Conservation (phyloP, 805 yeast genomes). For the Pichia insulana region DNA sequence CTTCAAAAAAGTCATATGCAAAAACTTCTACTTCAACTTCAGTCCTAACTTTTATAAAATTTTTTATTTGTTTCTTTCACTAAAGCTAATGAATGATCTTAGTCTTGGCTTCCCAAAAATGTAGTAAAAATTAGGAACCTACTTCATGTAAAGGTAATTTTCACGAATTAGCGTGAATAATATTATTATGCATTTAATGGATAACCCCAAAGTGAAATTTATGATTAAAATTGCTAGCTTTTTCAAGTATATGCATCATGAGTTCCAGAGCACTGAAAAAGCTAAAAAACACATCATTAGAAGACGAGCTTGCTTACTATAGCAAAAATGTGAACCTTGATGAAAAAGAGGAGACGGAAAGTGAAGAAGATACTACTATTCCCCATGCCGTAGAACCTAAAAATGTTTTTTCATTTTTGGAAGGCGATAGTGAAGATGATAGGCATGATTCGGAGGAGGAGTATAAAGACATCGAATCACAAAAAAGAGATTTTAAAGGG, state of each 20-base stretch:
- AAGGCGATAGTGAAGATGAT: conserved; percentile 19
- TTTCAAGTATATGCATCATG: conserved; percentile 25
- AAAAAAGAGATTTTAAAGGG: not conserved
- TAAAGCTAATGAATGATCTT: too few species aligned
- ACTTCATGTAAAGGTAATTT: too few species aligned
- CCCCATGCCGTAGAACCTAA: not conserved
- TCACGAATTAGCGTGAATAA: too few species aligned
- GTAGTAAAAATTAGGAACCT: too few species aligned
- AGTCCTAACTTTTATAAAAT: too few species aligned
- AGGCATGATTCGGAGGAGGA: not conserved
- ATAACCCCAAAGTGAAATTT: too few species aligned
- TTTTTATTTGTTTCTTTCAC: too few species aligned
- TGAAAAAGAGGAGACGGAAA: conserved; percentile 12
- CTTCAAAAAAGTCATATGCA: too few species aligned
- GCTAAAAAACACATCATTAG: conserved; percentile 29
- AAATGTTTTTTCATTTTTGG: conserved; percentile 39
- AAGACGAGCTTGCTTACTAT: conserved; percentile 19
- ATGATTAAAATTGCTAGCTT: too few species aligned
- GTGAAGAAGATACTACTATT: conserved; percentile 16
- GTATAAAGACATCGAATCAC: not conserved
- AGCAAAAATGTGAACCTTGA: not conserved
- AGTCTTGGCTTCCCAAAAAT: too few species aligned
- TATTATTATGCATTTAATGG: too few species aligned
- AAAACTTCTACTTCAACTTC: too few species aligned
- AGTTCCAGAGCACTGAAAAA: conserved; percentile 42